These are phyloP conservation scores for Colletotrichum sp. DNA, from an alignment of 2,329 filamentous ascomycete species.

Conservation along the genomic window DNA sequence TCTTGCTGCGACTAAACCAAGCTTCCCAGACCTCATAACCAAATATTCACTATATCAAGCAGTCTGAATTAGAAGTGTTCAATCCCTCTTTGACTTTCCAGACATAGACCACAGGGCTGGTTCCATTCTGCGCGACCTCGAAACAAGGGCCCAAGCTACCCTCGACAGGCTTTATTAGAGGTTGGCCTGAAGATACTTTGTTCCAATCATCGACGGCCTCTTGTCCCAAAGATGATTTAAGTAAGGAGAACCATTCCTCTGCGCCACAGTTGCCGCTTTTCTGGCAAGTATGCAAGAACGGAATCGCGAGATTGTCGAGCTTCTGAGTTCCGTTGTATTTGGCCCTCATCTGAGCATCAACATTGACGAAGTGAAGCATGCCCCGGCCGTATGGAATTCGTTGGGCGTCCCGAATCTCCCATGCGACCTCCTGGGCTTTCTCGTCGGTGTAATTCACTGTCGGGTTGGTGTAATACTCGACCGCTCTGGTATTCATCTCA, in stretches of 20 bases:
- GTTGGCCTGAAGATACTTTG: not conserved
- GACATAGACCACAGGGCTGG: not conserved
- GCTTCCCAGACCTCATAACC: fast-evolving
- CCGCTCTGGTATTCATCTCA: not conserved
- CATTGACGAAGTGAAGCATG: not conserved
- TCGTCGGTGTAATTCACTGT: not conserved
- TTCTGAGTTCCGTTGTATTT: not conserved
- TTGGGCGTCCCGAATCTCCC: not conserved
- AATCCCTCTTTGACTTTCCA: not conserved
- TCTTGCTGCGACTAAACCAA: not conserved
- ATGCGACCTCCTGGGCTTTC: not conserved
- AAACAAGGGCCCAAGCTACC: constrained; percentile 9
- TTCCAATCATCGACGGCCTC: constrained; percentile 1
- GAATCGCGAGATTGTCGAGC: not conserved
- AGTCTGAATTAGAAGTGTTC: not conserved
- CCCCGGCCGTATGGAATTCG: not conserved
- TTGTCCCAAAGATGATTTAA: not conserved
- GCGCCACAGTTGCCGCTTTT: not conserved
- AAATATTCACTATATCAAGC: not conserved
- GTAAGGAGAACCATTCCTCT: not conserved
- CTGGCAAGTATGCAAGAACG: not conserved
- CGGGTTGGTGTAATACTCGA: not conserved
- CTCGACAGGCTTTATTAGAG: not conserved
- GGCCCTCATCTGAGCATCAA: not conserved
- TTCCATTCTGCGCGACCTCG: not conserved